Evolutionary conservation across 1,139 yeast species (phyloP).

Genomic region (Candida neerlandica): DNA sequence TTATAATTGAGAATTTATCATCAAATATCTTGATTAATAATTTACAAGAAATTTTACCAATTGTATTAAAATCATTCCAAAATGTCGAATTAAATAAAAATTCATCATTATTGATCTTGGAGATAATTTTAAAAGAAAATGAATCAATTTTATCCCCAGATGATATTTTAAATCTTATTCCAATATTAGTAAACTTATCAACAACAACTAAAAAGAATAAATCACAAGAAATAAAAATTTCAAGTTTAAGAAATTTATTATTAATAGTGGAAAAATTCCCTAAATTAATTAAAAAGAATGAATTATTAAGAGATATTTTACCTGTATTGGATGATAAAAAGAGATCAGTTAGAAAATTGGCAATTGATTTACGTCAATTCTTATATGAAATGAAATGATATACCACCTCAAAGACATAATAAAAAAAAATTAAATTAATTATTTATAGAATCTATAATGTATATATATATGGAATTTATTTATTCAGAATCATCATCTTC

Average conservation of each 20-base stretch:
- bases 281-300: slow-evolving; percentile 28
- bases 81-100: slow-evolving; percentile 42
- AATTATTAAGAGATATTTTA: slow-evolving; percentile 51
- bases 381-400: slow-evolving; percentile 53
- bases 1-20: slow-evolving; percentile 60
- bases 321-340: slow-evolving; percentile 70
- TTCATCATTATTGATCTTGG: slow-evolving; percentile 60
- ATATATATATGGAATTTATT: slow-evolving; percentile 3
- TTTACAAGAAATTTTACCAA: slow-evolving; percentile 64
- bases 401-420: too few species aligned
- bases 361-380: slow-evolving; percentile 78
- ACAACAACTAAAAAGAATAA: slow-evolving; percentile 14
- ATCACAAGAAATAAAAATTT: slow-evolving; percentile 50
- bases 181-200: slow-evolving; percentile 49
- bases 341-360: slow-evolving; percentile 72
- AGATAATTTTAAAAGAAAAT: slow-evolving; percentile 54
- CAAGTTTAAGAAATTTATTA: slow-evolving; percentile 15
- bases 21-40: slow-evolving; percentile 31
- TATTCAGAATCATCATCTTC: slow-evolving; percentile 47
- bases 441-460: slow-evolving; percentile 8
- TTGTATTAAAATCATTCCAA: slow-evolving; percentile 66
- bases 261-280: slow-evolving; percentile 13
- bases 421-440: too few species aligned
- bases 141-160: slow-evolving; percentile 47
- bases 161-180: slow-evolving; percentile 60